Base-by-base conservation (phyloP, 1,284 basidiomycete genomes). In the Cryptococcus neoformans region DNA sequence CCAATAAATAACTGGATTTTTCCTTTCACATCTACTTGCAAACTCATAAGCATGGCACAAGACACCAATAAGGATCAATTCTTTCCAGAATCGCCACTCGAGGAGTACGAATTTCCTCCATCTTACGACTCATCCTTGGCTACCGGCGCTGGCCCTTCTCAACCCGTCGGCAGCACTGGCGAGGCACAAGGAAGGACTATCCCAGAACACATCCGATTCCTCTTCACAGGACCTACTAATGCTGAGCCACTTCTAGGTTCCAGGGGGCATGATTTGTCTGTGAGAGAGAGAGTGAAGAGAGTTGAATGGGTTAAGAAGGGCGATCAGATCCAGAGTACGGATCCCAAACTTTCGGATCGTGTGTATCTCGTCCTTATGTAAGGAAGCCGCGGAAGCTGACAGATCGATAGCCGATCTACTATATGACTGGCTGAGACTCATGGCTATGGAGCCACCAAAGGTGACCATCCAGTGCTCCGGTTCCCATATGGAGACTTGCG, bases 381-480 rank as follows among this genome's bases (percentile, higher is more conserved):
- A 28, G 4, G 28, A 39, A 12, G 14, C 14, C 39, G 35, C 40
- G 12, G 9, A 6, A 28, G 17, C 41, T 50, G 39, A 54, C 46
- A 47, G 49, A 12, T 40, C 12, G 1, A 41, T 0, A 74, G 72
- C 73, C 12, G 49, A 57, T 3, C 52, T 57, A 0, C 63, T 76
- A 51, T 75, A 73, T 58, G 67, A 76, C 59, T 75, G 64, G 37
- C 44, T 76, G 40, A 62, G 68, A 41, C 45, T 51, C 9, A 59
- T 63, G 49, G 56, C 74, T 0, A 63, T 68, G 39, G 37, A 21
- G 4, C 57, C 60, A 0, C 72, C 73, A 4, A 44, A 56, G 10
- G 42, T 72, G 40, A 60, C 58, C 47, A 38, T 75, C 14, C 57
- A 60, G 17, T 67, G 66, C 49, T 44, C 12, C 11, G 69, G 68